Evolutionary conservation across 139 green algal species (phyloP).

Genomic region (Tetradesmus lagerheimii): DNA sequence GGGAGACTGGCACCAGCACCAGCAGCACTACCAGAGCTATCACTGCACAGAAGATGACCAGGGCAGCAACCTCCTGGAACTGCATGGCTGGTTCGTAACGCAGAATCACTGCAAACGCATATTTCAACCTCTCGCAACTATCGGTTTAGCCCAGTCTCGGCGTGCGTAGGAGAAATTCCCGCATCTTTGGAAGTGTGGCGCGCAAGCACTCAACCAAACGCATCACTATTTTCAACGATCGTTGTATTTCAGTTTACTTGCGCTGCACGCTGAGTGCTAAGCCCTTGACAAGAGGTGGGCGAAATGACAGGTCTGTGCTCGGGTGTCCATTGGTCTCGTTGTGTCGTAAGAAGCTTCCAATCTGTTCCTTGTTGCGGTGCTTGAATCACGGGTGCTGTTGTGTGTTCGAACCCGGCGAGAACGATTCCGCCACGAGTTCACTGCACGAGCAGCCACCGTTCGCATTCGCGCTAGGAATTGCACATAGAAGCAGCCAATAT

Average conservation of each 20-base stretch:
- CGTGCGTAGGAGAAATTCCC: neutral
- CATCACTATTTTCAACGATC: neutral
- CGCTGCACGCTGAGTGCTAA: neutral
- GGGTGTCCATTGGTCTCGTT: neutral
- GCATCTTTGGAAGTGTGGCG: neutral
- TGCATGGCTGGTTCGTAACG: neutral
- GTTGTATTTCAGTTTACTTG: neutral
- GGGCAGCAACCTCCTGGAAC: slow-evolving; percentile 45
- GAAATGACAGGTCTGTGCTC: neutral
- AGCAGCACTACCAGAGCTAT: slow-evolving; percentile 32
- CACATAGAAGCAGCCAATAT: slow-evolving; percentile 42
- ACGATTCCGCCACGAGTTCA: neutral
- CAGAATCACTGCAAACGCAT: no score
- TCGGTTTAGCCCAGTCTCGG: neutral
- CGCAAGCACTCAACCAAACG: neutral
- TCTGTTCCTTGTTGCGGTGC: neutral
- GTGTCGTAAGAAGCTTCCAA: neutral
- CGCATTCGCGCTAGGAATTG: neutral
- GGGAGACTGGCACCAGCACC: slow-evolving; percentile 43
- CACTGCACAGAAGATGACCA: slow-evolving; percentile 54
- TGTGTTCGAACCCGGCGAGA: neutral
- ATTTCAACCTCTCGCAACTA: neutral
- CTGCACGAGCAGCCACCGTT: neutral
- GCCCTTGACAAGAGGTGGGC: neutral
- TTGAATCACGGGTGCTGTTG: neutral